Percentiles rank a stretch among this genome's conserved stretches.
phyloP scores from a whole-genome alignment of 2,329 filamentous ascomycete species.

The Claviceps africana region DNA sequence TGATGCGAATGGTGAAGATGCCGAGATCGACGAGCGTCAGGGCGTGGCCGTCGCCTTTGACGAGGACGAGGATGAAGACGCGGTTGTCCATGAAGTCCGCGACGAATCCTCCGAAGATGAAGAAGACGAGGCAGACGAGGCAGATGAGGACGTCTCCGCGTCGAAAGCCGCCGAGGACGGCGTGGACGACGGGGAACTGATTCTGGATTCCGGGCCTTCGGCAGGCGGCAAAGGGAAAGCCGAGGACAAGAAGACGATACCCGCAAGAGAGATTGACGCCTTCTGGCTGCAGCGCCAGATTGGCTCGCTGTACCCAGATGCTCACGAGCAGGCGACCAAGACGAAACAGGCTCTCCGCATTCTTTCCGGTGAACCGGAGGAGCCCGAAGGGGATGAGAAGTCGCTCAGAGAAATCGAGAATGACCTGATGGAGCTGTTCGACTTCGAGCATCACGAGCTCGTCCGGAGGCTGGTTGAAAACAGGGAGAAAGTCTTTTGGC shows the following conservation, averaged over 20 bases:
- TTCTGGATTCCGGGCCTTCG: constrained; percentile 55
- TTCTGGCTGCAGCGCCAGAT: constrained; percentile 96
- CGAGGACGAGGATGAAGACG: constrained; percentile 72
- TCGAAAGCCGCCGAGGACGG: constrained; percentile 24
- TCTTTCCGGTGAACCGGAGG: constrained; percentile 59
- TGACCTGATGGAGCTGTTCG: constrained; percentile 94
- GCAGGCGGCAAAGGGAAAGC: constrained; percentile 28
- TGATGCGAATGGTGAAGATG: constrained; percentile 47
- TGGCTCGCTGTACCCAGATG: constrained; percentile 74
- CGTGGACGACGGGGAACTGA: constrained; percentile 63
- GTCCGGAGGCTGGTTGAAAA: constrained; percentile 87
- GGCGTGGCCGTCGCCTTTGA: constrained; percentile 97
- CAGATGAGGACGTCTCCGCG: constrained; percentile 23
- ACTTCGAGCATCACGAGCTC: constrained; percentile 89
- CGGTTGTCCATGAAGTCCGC: constrained; percentile 69
- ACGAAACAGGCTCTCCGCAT: constrained; percentile 72
- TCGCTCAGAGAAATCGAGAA: constrained; percentile 89
- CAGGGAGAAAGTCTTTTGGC: constrained; percentile 89
- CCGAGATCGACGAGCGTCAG: constrained; percentile 82
- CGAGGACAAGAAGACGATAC: constrained; percentile 45
- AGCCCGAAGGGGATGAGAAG: constrained; percentile 64
- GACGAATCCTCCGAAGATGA: constrained; percentile 79
- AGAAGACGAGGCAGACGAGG: constrained; percentile 39
- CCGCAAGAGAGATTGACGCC: constrained; percentile 84
- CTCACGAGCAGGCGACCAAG: constrained; percentile 87